Base-by-base conservation (phyloP, 768 basidiomycete species). In the Phaeotremella skinneri region DNA sequence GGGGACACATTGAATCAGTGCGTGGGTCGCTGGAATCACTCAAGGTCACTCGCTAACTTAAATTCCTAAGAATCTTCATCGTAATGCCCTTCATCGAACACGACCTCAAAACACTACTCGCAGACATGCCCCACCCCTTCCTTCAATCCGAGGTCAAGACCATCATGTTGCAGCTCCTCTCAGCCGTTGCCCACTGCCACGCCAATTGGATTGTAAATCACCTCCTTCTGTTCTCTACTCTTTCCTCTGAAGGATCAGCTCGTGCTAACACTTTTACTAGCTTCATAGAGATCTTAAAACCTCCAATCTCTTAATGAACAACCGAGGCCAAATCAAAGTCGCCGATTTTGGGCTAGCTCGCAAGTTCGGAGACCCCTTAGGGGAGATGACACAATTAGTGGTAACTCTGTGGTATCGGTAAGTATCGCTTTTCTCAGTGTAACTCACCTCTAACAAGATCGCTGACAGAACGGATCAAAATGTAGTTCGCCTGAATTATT, bases 11-110 rank as follows among this genome's bases (percentile, higher is more conserved):
- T 99, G 76, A 98, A 96, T 59, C 94, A 99, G 96, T 98, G 80
- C 82, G 94, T 89, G 59, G 14, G 48, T 7, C n/a, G 17, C 37
- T 14, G 25, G 7, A 49, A 11, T 32, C 16, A n/a, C 20, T 49
- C 6, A n/a, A 25, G 23, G 6, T 14, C 39, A 47, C 27, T 25
- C 7, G 52, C 50, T 62, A 48, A 55, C 26, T 26, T 3, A 39
- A 9, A 27, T 20, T 30, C 7, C 23, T 6, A 55, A 97, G 96
- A 81, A 91, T 98, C 43, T 99, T 93, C 78, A 93, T 99, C 64
- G 96, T 98, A 32, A 96, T 96, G 93, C 92, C 96, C 76, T 99
- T 99, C 74, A 94, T 99, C 74, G 96, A 99, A 78, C 96, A 99
- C 78, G 96, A 99, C 77, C 87, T 99, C 76, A 99, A 99, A 79